A percentile compares a stretch with the other conserved stretches of the same genome.
phyloP scores from a whole-genome alignment of 75 land plant species.

The Isoetes taiwanensis region DNA sequence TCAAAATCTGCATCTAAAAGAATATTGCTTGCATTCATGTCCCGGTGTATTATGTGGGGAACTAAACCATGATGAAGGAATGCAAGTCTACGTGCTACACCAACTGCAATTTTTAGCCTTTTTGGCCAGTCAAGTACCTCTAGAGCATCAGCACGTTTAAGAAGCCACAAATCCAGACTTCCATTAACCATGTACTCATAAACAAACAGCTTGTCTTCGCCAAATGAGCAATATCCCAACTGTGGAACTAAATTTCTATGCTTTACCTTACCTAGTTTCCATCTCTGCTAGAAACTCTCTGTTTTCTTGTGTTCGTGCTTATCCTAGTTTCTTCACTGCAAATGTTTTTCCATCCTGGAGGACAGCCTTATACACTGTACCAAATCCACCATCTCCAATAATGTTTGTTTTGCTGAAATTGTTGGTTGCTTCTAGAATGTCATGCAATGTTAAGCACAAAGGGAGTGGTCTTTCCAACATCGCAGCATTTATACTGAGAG shows the following conservation, averaged over 20 bases:
- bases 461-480: conserved; percentile 3
- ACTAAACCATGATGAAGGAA: conserved; percentile 5
- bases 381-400: conserved; percentile 4
- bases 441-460: not conserved
- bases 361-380: conserved; percentile 4
- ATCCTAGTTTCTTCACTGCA: not conserved
- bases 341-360: not conserved
- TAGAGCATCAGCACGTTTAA: not conserved
- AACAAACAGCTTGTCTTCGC: conserved; percentile 5
- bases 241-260: not conserved
- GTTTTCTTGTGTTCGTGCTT: not conserved
- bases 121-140: conserved; percentile 4
- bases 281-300: conserved; percentile 3
- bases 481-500: not conserved
- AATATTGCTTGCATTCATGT: conserved; percentile 4
- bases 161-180: not conserved
- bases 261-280: conserved; percentile 8
- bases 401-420: conserved; percentile 1
- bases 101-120: not conserved
- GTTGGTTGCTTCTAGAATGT: not conserved
- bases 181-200: conserved; percentile 6
- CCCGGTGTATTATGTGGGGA: not conserved
- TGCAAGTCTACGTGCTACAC: not conserved
- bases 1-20: conserved; percentile 1
- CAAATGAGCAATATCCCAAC: conserved; percentile 5